phyloP scores from a whole-genome alignment of 1,139 yeast genomes.

The Yamadazyma triangularis region DNA sequence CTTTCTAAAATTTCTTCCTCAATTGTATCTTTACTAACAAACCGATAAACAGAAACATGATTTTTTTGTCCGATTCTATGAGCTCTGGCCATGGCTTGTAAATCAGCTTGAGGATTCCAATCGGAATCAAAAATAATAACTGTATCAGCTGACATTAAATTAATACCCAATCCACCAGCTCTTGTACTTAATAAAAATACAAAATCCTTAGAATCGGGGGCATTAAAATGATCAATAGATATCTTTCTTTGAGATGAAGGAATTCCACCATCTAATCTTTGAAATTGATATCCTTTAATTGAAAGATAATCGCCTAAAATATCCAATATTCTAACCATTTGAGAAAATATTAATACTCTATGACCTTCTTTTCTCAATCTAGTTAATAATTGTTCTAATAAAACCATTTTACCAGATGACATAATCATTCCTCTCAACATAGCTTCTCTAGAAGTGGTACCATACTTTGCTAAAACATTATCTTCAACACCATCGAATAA shows the following conservation, averaged over 20 bases:
- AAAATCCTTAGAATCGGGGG: conserved; percentile 89
- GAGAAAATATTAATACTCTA: conserved; percentile 89
- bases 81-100: conserved; percentile 99
- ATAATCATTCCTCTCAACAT: conserved; percentile 85
- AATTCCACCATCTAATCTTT: conserved; percentile 93
- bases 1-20: conserved; percentile 96
- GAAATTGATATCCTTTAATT: conserved; percentile 86
- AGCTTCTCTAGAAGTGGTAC: conserved; percentile 68
- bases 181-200: conserved; percentile 88
- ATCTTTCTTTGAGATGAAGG: conserved; percentile 92
- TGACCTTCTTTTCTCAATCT: conserved; percentile 91
- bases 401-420: conserved; percentile 98
- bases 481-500: conserved; percentile 92
- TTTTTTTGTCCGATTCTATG: conserved; percentile 98
- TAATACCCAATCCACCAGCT: conserved; percentile 98
- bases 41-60: conserved; percentile 94
- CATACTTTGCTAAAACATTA: conserved; percentile 60
- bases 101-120: conserved; percentile 99
- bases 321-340: conserved; percentile 95
- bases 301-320: conserved; percentile 90
- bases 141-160: conserved; percentile 97
- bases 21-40: conserved; percentile 94
- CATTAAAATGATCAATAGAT: conserved; percentile 94
- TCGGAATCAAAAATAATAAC: conserved; percentile 96
- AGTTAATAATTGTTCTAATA: conserved; percentile 81